Percentiles rank a stretch among this genome's conserved stretches.
Conservation (phyloP, 2,329 filamentous ascomycete species). For the Cadophora luteo-olivacea region DNA sequence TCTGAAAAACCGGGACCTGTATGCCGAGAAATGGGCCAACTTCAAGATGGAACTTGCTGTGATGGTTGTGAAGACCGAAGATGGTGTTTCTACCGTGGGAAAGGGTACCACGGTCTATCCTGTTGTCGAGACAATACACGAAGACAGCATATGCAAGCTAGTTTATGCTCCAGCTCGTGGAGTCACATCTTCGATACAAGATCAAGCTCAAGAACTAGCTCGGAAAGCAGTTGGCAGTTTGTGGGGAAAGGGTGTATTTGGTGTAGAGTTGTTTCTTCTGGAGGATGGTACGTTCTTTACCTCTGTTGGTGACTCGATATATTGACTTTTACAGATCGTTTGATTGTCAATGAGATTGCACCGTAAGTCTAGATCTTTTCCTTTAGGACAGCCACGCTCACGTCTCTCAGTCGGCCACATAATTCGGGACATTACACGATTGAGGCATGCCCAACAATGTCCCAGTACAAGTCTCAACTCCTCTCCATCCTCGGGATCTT, state of each 20-base stretch:
- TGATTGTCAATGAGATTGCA: constrained; percentile 70
- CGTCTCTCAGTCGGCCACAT: constrained; percentile 58
- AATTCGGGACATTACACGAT: constrained; percentile 97
- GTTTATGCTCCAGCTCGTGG: constrained; percentile 84
- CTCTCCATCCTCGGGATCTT: constrained; percentile 75
- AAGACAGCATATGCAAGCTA: constrained; percentile 93
- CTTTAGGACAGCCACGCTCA: not conserved
- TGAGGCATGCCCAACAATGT: constrained; percentile 83
- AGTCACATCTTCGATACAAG: constrained; percentile 64
- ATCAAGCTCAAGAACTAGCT: constrained; percentile 77
- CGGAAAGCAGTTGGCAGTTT: constrained; percentile 80
- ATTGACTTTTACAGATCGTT: constrained; percentile 49
- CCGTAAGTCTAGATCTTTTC: constrained; percentile 22
- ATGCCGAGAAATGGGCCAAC: constrained; percentile 81
- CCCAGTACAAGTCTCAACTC: constrained; percentile 86
- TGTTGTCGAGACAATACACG: constrained; percentile 91
- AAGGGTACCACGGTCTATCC: constrained; percentile 74
- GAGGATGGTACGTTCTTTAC: constrained; percentile 58
- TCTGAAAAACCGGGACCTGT: constrained; percentile 75
- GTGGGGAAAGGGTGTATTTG: constrained; percentile 90
- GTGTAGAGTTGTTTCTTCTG: constrained; percentile 93
- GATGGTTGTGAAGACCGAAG: constrained; percentile 91
- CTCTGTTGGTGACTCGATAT: constrained; percentile 1
- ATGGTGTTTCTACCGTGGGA: constrained; percentile 54
- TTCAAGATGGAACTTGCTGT: constrained; percentile 90